Percentiles rank a stretch among this genome's conserved stretches.
Conservation (phyloP, 768 basidiomycete species). For the Amanita jacksonii region DNA sequence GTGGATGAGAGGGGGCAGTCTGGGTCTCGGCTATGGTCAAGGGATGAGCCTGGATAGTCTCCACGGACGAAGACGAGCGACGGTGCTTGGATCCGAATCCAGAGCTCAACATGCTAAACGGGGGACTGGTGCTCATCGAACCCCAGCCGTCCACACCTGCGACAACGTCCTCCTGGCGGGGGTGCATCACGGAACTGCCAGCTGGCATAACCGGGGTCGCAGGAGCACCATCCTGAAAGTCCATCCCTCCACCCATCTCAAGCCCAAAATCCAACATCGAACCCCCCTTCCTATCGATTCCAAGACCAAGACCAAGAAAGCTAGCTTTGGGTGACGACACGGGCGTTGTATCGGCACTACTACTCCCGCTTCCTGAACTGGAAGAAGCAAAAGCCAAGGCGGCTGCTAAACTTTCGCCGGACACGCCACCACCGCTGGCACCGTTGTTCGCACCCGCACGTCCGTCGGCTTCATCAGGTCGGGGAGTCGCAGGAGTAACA, state of each 20-base stretch:
- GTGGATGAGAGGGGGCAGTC: neutral
- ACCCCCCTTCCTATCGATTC: no score
- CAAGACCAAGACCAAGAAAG: neutral
- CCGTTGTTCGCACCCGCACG: neutral
- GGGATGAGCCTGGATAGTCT: neutral
- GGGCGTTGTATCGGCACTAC: slow-evolving; percentile 4
- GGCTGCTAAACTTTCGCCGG: neutral
- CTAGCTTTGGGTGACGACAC: slow-evolving; percentile 1
- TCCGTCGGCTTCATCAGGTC: no score
- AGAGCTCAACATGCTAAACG: slow-evolving; percentile 19
- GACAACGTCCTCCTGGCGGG: neutral
- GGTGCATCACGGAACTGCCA: no score
- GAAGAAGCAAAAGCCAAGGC: neutral
- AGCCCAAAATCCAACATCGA: slow-evolving; percentile 1
- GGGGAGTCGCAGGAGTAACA: no score
- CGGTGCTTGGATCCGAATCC: slow-evolving; percentile 8
- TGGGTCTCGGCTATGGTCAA: neutral
- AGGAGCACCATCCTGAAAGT: slow-evolving; percentile 5
- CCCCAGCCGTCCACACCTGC: slow-evolving; percentile 3
- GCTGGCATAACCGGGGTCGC: neutral
- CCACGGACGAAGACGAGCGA: neutral
- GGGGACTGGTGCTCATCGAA: slow-evolving; percentile 21
- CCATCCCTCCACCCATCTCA: slow-evolving; percentile 4
- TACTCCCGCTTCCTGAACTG: neutral
- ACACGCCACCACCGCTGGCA: neutral